A percentile compares a stretch with the other conserved stretches of the same genome.
These are phyloP conservation scores for Dalbergia oliveri DNA, from an alignment of 306 rosid species.

Conservation along the genomic window DNA sequence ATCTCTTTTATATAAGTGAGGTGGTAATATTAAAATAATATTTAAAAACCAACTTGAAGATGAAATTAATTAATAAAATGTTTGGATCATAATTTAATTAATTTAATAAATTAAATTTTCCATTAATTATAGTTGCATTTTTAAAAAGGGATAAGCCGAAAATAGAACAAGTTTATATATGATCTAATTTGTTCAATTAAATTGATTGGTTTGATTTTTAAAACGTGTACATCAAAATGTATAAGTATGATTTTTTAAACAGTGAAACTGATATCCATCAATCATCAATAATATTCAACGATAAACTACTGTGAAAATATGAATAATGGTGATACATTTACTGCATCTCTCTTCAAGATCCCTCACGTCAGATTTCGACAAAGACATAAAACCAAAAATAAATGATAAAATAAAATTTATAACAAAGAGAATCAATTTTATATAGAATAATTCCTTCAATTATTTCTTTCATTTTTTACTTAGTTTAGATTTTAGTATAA, in stretches of 20 bases:
- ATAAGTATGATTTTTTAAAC: neutral
- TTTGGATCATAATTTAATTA: neutral
- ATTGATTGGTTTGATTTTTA: neutral
- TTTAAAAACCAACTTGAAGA: neutral
- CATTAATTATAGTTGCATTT: no score
- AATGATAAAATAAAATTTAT: neutral
- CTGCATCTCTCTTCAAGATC: neutral
- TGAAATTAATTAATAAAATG: no score
- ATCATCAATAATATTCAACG: no score
- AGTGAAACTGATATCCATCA: no score
- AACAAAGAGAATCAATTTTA: neutral
- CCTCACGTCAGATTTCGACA: neutral
- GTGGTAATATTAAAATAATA: neutral
- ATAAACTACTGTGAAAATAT: no score
- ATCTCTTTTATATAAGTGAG: neutral
- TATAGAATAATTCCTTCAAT: neutral
- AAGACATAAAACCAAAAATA: neutral
- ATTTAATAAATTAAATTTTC: no score
- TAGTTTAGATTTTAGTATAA: no score
- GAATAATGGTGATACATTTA: no score
- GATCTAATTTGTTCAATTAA: neutral
- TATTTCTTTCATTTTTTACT: neutral
- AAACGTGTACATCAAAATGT: neutral
- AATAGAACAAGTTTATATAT: neutral
- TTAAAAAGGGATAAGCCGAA: neutral